Conservation (phyloP, 2,329 filamentous ascomycete genomes). For the Pyrenophora tritici-repentis region DNA sequence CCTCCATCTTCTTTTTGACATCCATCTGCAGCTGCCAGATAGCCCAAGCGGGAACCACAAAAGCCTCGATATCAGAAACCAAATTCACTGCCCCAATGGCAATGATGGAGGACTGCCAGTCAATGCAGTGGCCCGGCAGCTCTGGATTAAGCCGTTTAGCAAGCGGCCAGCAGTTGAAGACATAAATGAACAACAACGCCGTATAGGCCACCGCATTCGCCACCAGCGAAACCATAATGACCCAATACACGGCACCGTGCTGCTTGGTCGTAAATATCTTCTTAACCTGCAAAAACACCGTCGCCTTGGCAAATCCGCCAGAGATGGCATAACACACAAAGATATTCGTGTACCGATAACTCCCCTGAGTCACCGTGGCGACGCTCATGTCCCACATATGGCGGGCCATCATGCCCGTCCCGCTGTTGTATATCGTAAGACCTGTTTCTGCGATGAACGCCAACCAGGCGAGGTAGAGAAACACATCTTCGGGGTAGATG, state of each 20-base stretch:
- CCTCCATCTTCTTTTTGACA: slow-evolving; percentile 13
- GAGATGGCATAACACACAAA: slow-evolving; percentile 1
- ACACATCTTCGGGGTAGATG: slow-evolving; percentile 10
- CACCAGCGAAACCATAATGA: slow-evolving; percentile 8
- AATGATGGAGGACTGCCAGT: slow-evolving; percentile 10
- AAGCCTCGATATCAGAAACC: slow-evolving; percentile 20
- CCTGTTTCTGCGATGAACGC: slow-evolving; percentile 10
- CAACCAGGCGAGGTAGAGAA: slow-evolving; percentile 13
- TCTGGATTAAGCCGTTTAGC: slow-evolving; percentile 11
- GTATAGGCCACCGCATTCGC: slow-evolving; percentile 16
- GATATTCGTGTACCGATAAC: background rate
- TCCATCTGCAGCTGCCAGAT: slow-evolving; percentile 16
- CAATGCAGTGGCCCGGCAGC: slow-evolving; percentile 11
- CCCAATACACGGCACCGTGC: slow-evolving; percentile 13
- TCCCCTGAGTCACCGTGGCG: background rate
- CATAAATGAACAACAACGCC: slow-evolving; percentile 13
- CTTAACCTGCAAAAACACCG: slow-evolving; percentile 17
- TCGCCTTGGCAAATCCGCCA: slow-evolving; percentile 8
- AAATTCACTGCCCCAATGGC: slow-evolving; percentile 15
- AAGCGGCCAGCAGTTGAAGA: slow-evolving; percentile 19
- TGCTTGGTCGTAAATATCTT: slow-evolving; percentile 12
- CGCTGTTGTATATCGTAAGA: background rate
- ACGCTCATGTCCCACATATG: slow-evolving; percentile 10
- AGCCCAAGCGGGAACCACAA: slow-evolving; percentile 17
- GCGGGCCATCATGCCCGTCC: background rate